Evolutionary conservation across 331 rosid species (phyloP), one percentile per base, ranked within the genome.

Genomic region (Cydonia oblonga): DNA sequence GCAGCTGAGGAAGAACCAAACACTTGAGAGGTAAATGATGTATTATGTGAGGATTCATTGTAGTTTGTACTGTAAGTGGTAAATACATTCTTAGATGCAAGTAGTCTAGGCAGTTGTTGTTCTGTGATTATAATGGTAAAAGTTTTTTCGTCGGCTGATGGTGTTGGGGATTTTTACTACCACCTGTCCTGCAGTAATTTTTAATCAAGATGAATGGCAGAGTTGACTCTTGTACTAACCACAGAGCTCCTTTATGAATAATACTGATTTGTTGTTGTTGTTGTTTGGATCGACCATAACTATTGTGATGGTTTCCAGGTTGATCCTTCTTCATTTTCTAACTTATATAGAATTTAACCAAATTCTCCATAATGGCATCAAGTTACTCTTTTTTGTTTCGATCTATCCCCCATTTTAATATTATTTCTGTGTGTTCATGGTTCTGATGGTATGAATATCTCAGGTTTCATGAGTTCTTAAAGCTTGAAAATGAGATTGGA

Each of bases 401-500:
- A 18, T 67, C 19, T 24, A 18, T 71, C 42, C 46, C 71, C 51
- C 49, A 14, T 69, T 64, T 28, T 38, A 20, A 19, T 26, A 16
- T 61, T 64, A 64, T 22, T 46, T 51, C n/a, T 53, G 12, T 66
- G 76, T 40, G 19, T 44, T 68, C 63, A 46, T 53, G 72, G 60
- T 76, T 76, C 74, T 77, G 64, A 74, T 79, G 52, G 35, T 53
- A 74, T 76, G 53, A 18, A 75, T 77, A 66, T 77, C 54, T 64
- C 96, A 95, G 99, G 90, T 95, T 95, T 80, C 97, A 95, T 42
- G 96, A 90, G 79, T 95, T 95, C 86, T 79, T 95, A 75, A 95
- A 95, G 89, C 91, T 95, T 73, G 97, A 89, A 88, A 95, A 95
- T 86, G 99, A 95, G 86, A 90, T 91, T 64, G 97, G 99, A 82